Percentiles rank a stretch among this genome's conserved stretches.
phyloP scores from a whole-genome alignment of 2,329 filamentous ascomycete genomes.

The Colletotrichum karsti region DNA sequence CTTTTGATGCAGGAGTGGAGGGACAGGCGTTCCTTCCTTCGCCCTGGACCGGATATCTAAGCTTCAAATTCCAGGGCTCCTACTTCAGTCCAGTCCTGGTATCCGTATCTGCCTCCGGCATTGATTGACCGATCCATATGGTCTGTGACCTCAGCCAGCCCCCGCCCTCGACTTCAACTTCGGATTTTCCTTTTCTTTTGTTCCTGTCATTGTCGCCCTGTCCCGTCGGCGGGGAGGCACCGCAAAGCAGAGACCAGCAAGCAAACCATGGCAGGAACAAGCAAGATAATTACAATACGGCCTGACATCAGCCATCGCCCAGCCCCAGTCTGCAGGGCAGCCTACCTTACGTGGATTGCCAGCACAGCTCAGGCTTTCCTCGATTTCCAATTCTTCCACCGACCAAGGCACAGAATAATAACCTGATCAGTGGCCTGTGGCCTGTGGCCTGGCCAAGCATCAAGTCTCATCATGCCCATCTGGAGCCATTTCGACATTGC shows the following conservation, averaged over 20 bases:
- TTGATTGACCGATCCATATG: background rate
- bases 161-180: background rate
- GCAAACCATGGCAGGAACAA: background rate
- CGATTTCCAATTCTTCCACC: background rate
- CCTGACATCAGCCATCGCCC: conserved; percentile 2
- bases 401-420: background rate
- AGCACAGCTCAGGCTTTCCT: background rate
- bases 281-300: background rate
- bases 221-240: no score
- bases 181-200: background rate
- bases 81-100: no score
- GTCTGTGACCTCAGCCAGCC: conserved; percentile 5
- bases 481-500: conserved; percentile 19
- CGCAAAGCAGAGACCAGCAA: background rate
- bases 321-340: background rate
- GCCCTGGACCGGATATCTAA: background rate
- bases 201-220: background rate
- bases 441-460: conserved; percentile 8
- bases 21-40: no score
- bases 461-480: conserved; percentile 9
- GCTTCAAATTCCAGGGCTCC: conserved; percentile 3
- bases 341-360: background rate
- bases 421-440: conserved; percentile 6
- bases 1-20: no score
- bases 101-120: background rate